Base-by-base conservation (phyloP, 331 rosid genomes). In the Quercus phellos region DNA sequence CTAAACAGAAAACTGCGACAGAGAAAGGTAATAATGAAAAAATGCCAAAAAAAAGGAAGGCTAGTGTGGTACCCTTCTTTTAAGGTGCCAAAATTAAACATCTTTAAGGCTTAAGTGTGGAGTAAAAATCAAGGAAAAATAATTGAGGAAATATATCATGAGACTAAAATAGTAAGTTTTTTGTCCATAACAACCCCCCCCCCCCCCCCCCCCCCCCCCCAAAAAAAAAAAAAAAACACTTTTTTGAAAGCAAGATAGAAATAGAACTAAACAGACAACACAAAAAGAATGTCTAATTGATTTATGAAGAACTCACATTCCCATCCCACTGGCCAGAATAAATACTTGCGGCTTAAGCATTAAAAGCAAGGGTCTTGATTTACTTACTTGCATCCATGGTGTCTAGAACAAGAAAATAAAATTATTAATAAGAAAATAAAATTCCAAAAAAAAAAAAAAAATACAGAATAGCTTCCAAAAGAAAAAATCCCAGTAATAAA, bases 341-440 rank as follows among this genome's bases (percentile, higher is more conserved):
- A 66, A 66, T n/a, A 34, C 71, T 66, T 34, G 50, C 12, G 51
- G 71, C 71, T 8, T 66, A 18, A 34, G 19, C 17, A n/a, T 66
- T 66, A 66, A 8, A 34, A 66, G 38, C 71, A 66, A 66, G 51
- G 71, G 51, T 34, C 71, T 66, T 66, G 71, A 66, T 26, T 34
- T 66, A 35, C 71, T 66, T 18, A 66, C 71, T 34, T 34, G 51
- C 71, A 66, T 66, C 71, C 71, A 66, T 8, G 71, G 71, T 5
- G 71, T 66, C 71, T 66, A 66, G 71, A n/a, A 66, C 22, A 66
- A 34, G 51, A 10, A 17, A 34, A 24, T 32, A n/a, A 29, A 6
- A 8, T 9, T 9, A 66, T 18, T 7, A 66, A 5, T 66, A 0
- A 34, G 4, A 29, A n/a, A 29, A 66, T 0, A n/a, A 32, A 6